These are phyloP conservation scores for Verticillium klebahnii DNA, from an alignment of 2,329 filamentous ascomycete species.

Conservation along the genomic window DNA sequence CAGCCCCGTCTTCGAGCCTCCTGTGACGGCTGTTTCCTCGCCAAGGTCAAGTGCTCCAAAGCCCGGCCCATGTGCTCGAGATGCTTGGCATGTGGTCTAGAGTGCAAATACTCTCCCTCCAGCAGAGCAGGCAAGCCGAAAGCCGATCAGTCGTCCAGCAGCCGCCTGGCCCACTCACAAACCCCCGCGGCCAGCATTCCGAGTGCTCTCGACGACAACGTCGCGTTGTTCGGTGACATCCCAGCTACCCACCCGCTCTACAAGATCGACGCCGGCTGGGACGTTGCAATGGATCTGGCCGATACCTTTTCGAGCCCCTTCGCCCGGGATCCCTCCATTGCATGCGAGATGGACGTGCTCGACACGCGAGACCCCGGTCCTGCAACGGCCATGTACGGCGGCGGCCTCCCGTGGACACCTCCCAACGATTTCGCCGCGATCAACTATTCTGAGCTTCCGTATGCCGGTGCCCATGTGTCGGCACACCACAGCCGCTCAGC, in stretches of 20 bases:
- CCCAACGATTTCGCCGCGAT: constrained; percentile 25
- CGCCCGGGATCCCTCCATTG: constrained; percentile 27
- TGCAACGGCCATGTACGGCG: constrained; percentile 27
- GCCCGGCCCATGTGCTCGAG: constrained; percentile 47
- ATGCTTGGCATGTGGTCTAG: constrained; percentile 42
- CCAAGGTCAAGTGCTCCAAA: constrained; percentile 54
- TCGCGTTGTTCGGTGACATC: constrained; percentile 22
- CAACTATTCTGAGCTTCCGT: constrained; percentile 19
- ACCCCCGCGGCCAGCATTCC: constrained; percentile 14
- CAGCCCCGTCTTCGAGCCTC: constrained; percentile 41
- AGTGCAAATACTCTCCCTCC: constrained; percentile 49
- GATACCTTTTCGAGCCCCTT: constrained; percentile 17
- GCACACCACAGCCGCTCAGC: constrained; percentile 24
- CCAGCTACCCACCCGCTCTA: constrained; percentile 26
- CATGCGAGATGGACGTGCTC: constrained; percentile 24
- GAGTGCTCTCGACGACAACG: constrained; percentile 20
- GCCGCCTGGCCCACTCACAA: constrained; percentile 12
- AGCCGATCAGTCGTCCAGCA: constrained; percentile 20
- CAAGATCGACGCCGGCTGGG: constrained; percentile 32
- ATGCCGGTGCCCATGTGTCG: constrained; percentile 23
- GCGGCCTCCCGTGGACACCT: constrained; percentile 34
- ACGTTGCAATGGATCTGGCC: constrained; percentile 30
- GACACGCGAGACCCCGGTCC: constrained; percentile 16
- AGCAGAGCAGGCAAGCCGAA: constrained; percentile 46
- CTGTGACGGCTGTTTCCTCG: constrained; percentile 50